A percentile compares a stretch with the other conserved stretches of the same genome.
Evolutionary conservation across 2,329 filamentous ascomycete species (phyloP).

Genomic region (Penicillium sp.): DNA sequence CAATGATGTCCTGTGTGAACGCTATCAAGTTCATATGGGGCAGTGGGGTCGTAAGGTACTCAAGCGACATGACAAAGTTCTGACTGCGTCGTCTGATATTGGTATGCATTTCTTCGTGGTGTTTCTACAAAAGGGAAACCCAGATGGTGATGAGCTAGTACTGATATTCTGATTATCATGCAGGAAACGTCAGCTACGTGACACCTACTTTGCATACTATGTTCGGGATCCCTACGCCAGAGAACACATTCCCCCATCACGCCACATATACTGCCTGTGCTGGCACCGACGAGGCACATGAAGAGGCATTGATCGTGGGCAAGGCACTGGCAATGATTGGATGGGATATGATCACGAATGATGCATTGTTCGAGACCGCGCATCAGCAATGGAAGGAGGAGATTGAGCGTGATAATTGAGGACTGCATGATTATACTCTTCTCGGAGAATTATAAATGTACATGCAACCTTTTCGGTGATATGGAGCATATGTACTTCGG

Average conservation of each 20-base stretch:
- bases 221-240: slow-evolving; percentile 53
- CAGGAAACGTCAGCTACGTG: slow-evolving; percentile 58
- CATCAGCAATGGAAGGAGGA: slow-evolving; percentile 36
- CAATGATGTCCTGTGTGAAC: slow-evolving; percentile 54
- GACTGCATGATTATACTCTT: background rate
- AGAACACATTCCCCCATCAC: slow-evolving; percentile 45
- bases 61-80: slow-evolving; percentile 45
- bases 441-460: background rate
- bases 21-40: slow-evolving; percentile 55
- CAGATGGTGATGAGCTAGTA: background rate
- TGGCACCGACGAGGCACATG: slow-evolving; percentile 50
- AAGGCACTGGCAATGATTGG: slow-evolving; percentile 54
- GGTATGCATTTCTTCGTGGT: slow-evolving; percentile 31
- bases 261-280: slow-evolving; percentile 55
- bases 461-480: background rate
- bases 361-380: slow-evolving; percentile 32
- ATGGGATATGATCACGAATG: slow-evolving; percentile 41
- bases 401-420: slow-evolving; percentile 27
- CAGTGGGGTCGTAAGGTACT: slow-evolving; percentile 46
- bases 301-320: slow-evolving; percentile 51
- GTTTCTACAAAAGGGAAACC: background rate
- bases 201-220: slow-evolving; percentile 57
- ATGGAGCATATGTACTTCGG: background rate
- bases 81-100: slow-evolving; percentile 57
- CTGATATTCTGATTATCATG: background rate